A percentile compares a stretch with the other conserved stretches of the same genome.
These are phyloP conservation scores for Rhododendron ovatum DNA, from an alignment of 148 eudicot genomes.

Conservation along the genomic window DNA sequence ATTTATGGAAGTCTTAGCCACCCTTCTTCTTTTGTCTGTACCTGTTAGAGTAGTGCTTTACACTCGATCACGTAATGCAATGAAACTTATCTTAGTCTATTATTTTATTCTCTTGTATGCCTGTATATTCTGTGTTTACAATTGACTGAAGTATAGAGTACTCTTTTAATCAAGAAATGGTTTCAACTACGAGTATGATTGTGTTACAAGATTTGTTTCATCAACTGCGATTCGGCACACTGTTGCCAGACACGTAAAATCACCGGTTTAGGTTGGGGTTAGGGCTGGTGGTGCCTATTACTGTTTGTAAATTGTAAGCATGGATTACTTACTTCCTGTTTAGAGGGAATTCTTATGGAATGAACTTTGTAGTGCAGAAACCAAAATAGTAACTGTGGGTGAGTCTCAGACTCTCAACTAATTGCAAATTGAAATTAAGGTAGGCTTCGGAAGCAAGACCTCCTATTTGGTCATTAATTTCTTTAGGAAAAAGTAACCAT, in stretches of 20 bases:
- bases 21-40: background rate
- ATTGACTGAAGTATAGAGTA: background rate
- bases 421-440: background rate
- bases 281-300: background rate
- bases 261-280: background rate
- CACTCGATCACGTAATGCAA: background rate
- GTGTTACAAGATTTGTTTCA: too few species aligned
- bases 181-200: background rate
- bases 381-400: background rate
- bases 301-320: background rate
- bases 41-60: background rate
- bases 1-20: background rate
- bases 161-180: background rate
- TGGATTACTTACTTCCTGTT: too few species aligned
- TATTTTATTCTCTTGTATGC: background rate
- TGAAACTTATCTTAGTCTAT: background rate
- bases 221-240: background rate
- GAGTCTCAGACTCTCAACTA: too few species aligned
- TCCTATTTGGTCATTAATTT: too few species aligned
- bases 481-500: too few species aligned
- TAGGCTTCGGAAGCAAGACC: too few species aligned
- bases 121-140: background rate
- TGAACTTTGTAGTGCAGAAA: background rate
- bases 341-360: too few species aligned
- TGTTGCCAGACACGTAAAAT: too few species aligned